Evolutionary conservation across 2,329 filamentous ascomycete genomes (phyloP), one percentile per base, ranked within the genome.

Genomic region (Phaeoacremonium minimum): DNA sequence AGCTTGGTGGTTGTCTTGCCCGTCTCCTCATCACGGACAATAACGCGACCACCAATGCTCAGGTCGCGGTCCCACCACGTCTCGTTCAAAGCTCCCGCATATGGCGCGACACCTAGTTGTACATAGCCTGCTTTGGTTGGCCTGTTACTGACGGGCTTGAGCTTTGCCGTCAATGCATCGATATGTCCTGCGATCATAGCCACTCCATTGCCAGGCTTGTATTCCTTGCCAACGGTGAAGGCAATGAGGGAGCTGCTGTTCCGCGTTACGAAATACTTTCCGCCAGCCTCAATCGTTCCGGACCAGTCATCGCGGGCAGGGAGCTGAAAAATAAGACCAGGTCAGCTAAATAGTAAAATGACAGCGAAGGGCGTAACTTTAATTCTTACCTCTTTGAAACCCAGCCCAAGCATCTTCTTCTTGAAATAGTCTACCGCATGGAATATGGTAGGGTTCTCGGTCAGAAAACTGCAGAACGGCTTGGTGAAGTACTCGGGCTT

Each of bases 41-140:
- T 71, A 4, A 97, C 91, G 30, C 89, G 75, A 28, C 93, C 93
- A 46, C 89, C 93, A 50, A 97, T 85, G 46, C 86, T 83, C 35
- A 98, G 74, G 60, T 98, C 93, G 26, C 93, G 80, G 60, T 97
- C 93, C 91, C 90, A 97, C 93, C 93, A 97, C 1, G 93, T 97
- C 44, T 73, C 71, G 56, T 90, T 93, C 43, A 97, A 66, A 2
- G 72, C 89, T 34, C 93, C 91, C 8, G 89, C 91, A 57, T 97
- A 98, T 1, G 87, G 93, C 3, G 93, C 90, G 36, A 97, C 87
- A 16, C 87, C 91, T 6, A 97, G 75, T 66, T 97, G 88, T 18
- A 87, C 61, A 55, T 88, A 98, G 36, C 93, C 91, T 19, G 86
- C 84, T 57, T 85, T 88, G 50, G 73, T 86, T n/a, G 84, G 80